Evolutionary conservation across 139 green algal species (phyloP), one percentile per base, ranked within the genome.

Genomic region (Trebouxia sp.): DNA sequence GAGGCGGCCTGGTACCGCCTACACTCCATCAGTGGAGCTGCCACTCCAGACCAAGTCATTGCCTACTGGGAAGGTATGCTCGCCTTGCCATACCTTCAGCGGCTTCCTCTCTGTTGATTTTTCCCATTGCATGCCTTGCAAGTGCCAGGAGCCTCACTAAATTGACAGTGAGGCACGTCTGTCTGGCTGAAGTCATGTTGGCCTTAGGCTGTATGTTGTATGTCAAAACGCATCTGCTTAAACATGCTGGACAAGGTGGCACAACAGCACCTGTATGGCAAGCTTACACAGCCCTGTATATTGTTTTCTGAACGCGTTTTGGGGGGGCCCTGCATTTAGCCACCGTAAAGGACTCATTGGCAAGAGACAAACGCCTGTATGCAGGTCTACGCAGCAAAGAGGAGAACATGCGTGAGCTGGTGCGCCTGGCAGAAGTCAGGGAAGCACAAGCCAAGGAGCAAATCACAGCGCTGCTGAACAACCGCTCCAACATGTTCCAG

Each of bases 1-100:
- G 91, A 97, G 80, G 87, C 88, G 9, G 86, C 76, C 45, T 97
- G 93, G 93, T 92, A 91, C 67, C 84, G 90, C 45, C 88, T 97
- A 81, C 86, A 92, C 69, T 92, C 87, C 65, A 92, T 94, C 76
- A 89, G 79, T 22, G 91, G 92, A 6, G 93, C 89, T 32, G 84
- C 89, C 72, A 92, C 83, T 14, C 82, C 88, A 12, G 87, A 94
- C 45, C 89, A 95, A 15, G 88, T 97, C 41, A 91, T 97, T 45
- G 75, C 83, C 11, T 94, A 94, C 89, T 97, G 90, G 90, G 82
- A 93, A 76, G 91, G 91, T 91, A 74, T 42, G 47, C 47, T 53
- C 20, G 47, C 47, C 15, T 53, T 53, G 47, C 3, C 47, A 53
- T 26, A 17, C 47, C 47, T 26, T 53, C 47, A n/a, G n/a, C n/a